Evolutionary conservation across 2,329 filamentous ascomycete species (phyloP).

Genomic region (Microascus cirrosus): DNA sequence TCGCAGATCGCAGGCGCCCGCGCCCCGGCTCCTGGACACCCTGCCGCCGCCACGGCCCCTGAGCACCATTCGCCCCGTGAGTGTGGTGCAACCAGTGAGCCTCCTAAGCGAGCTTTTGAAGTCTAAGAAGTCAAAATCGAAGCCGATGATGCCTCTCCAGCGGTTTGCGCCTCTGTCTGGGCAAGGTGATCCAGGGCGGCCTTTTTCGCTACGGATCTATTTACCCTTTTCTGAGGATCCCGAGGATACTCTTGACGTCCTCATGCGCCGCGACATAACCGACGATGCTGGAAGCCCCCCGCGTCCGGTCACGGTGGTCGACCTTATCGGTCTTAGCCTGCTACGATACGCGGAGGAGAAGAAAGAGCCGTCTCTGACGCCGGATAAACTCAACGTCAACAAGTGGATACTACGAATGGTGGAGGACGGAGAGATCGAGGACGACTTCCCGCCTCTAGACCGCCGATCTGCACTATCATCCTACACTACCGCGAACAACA

Average conservation of each 20-base stretch:
- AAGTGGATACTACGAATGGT: constrained; percentile 78
- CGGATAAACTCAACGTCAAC: constrained; percentile 64
- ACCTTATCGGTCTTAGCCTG: constrained; percentile 70
- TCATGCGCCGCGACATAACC: constrained; percentile 58
- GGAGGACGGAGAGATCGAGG: constrained; percentile 73
- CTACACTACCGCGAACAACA: constrained; percentile 73
- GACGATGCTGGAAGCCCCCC: constrained; percentile 49
- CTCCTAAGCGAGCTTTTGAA: constrained; percentile 62
- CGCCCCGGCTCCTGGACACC: constrained; percentile 48
- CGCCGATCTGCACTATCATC: constrained; percentile 63
- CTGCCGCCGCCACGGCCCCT: constrained; percentile 61
- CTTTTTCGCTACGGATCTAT: constrained; percentile 67
- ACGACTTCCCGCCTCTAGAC: constrained; percentile 71
- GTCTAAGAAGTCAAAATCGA: constrained; percentile 57
- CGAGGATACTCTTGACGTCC: constrained; percentile 57
- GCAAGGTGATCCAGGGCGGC: constrained; percentile 62
- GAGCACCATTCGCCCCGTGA: constrained; percentile 51
- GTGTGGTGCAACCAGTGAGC: constrained; percentile 59
- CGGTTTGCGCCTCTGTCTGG: constrained; percentile 67
- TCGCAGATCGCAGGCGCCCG: constrained; percentile 46
- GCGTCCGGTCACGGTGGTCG: constrained; percentile 58
- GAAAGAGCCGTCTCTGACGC: constrained; percentile 52
- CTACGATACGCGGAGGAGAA: constrained; percentile 73
- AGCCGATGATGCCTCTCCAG: constrained; percentile 61
- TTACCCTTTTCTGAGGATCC: constrained; percentile 57